These are phyloP conservation scores for Fusarium dimerum DNA, from an alignment of 2,329 filamentous ascomycete species.

Conservation along the genomic window DNA sequence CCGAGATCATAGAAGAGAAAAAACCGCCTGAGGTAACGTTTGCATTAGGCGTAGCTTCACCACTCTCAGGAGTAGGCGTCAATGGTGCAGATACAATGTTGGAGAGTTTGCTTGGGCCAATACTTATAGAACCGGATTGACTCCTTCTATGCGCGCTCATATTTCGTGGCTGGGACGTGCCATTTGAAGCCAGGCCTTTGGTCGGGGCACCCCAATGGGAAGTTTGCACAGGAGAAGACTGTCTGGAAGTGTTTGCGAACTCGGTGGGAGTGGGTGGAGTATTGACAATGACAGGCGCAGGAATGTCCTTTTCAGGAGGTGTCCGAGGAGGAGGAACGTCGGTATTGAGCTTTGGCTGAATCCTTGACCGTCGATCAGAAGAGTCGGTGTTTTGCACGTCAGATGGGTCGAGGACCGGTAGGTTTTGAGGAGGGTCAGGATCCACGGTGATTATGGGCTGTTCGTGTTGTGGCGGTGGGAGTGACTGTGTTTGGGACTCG, in stretches of 20 bases:
- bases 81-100: conserved; percentile 71
- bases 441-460: conserved; percentile 20
- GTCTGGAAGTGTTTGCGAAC: conserved; percentile 20
- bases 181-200: conserved; percentile 43
- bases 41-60: conserved; percentile 56
- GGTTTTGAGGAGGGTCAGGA: conserved; percentile 20
- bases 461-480: conserved; percentile 19
- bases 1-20: conserved; percentile 91
- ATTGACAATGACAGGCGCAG: conserved; percentile 60
- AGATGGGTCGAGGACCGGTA: conserved; percentile 31
- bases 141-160: conserved; percentile 69
- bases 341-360: conserved; percentile 33
- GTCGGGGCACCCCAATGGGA: conserved; percentile 29
- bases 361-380: conserved; percentile 29
- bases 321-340: conserved; percentile 47
- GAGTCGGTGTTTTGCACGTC: conserved; percentile 31
- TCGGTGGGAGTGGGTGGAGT: conserved; percentile 67
- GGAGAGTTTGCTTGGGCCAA: conserved; percentile 84
- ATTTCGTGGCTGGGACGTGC: conserved; percentile 64
- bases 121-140: conserved; percentile 54
- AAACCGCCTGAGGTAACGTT: conserved; percentile 60
- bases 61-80: conserved; percentile 74
- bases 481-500: conserved; percentile 22
- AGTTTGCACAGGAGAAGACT: conserved; percentile 31
- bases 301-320: conserved; percentile 46